A percentile compares a stretch with the other conserved stretches of the same genome.
Conservation (phyloP, 2,329 filamentous ascomycete genomes). For the Drechmeria coniospora region DNA sequence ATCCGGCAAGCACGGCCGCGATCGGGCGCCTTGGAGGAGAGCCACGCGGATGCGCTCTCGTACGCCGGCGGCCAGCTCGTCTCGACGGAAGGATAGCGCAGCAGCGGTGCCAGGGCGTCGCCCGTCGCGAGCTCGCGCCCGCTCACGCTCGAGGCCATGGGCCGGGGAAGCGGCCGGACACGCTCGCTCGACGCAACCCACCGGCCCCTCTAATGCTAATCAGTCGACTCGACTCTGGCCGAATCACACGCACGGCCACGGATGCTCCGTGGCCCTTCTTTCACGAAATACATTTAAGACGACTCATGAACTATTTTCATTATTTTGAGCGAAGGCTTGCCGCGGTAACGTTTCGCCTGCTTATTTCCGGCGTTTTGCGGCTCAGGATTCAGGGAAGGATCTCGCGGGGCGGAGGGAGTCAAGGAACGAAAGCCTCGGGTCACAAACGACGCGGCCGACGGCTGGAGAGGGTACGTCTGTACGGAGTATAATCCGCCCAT, state of each 20-base stretch:
- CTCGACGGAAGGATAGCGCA: conserved; percentile 15
- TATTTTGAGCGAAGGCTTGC: conserved; percentile 2
- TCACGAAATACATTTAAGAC: conserved; percentile 5
- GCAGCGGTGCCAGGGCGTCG: background rate
- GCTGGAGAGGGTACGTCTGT: conserved; percentile 4
- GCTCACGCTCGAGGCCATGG: too few relatives aligned
- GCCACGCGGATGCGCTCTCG: conserved; percentile 11
- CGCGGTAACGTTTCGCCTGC: conserved; percentile 1
- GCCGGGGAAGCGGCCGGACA: too few relatives aligned
- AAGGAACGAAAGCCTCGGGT: background rate
- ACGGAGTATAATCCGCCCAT: conserved; percentile 6
- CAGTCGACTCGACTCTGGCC: background rate
- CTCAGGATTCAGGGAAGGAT: conserved; percentile 5
- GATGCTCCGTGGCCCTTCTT: background rate
- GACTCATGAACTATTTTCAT: conserved; percentile 6
- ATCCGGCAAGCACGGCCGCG: conserved; percentile 16
- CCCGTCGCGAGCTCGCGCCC: too few relatives aligned
- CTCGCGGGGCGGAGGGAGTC: too few relatives aligned
- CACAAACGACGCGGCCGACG: too few relatives aligned
- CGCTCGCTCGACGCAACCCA: too few relatives aligned
- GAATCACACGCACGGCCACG: background rate
- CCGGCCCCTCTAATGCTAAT: conserved; percentile 1
- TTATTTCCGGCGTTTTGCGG: conserved; percentile 9
- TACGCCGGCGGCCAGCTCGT: conserved; percentile 15
- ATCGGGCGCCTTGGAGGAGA: conserved; percentile 8